Evolutionary conservation across 2,329 filamentous ascomycete genomes (phyloP), one percentile per base, ranked within the genome.

Genomic region (Pestalotiopsis sp.): DNA sequence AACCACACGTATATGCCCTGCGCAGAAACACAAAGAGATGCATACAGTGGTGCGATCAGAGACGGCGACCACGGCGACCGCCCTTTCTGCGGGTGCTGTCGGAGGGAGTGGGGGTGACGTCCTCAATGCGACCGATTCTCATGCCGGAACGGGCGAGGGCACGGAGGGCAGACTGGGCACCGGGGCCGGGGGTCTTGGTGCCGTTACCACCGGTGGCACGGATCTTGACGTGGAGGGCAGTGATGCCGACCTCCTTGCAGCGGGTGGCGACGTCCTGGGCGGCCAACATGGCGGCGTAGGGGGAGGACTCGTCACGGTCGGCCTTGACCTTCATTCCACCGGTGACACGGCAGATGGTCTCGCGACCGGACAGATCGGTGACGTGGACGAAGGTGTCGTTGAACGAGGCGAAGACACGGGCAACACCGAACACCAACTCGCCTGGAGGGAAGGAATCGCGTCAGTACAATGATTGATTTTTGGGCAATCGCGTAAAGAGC

Each of bases 241-340:
- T 98, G 82, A 90, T 90, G 80, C 88, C 88, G 70, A 90, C 83
- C 83, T 90, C 88, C 87, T 90, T 90, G 87, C 88, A 90, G 86
- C 96, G 94, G 83, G 90, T 87, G 80, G 96, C 96, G 83, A 97
- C 94, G 84, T 97, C 95, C 90, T 99, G 96, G 76, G 96, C 96
- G 87, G 96, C 96, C 93, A 99, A 95, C 96, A 99, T 99, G 87
- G 96, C 96, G 81, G 96, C 96, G 90, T 99, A 99, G 80, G 96
- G 96, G 78, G 96, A 98, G 81, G 95, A 98, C 90, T 99, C 96
- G 88, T 99, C 96, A 90, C 96, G 95, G 83, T 99, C 95, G 86
- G 95, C 95, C 93, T 99, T 99, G 91, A 99, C 96, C 91, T 99
- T 99, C 96, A 99, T 99, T 83, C 97, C 97, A 89, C 97, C 96